Evolutionary conservation across 331 rosid genomes (phyloP), one percentile per base, ranked within the genome.

Genomic region (Acacia pycnantha): DNA sequence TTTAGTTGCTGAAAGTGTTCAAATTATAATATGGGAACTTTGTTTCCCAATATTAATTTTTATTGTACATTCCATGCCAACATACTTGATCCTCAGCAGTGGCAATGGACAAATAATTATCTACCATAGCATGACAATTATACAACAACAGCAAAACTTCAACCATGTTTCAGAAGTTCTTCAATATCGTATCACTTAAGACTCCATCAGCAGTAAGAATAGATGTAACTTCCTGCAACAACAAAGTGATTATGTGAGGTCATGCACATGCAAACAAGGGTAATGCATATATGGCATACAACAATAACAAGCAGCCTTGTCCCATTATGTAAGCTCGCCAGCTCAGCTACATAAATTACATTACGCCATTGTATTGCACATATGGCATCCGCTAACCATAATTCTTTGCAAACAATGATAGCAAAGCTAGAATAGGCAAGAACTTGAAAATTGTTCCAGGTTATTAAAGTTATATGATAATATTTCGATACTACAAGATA

Each of bases 181-280:
- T 90, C 24, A 91, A 83, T 78, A 91, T 91, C 74, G 88, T 91
- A 47, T 91, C 91, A 43, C 77, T 81, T 31, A 89, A 84, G 31
- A 91, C 90, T 56, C 96, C 96, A 61, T 87, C 92, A 7, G 86
- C 88, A 53, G 84, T 79, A 80, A 91, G 92, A 78, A 91, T 88
- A 16, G 96, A 90, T 66, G 89, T 85, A 56, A 91, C 67, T 77
- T 91, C 96, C 96, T 91, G 94, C 86, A 88, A 84, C 6, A 74
- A 53, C 74, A 54, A 27, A 50, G 24, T 15, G 24, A 54, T 29
- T 74, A 43, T 33, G 41, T 43, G 67, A 74, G 56, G 75, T 58
- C 62, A 77, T 48, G 33, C 44, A 61, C 51, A 77, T 56, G 29
- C 41, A 53, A 76, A 56, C 66, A 21, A 37, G 27, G 70, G 41